phyloP scores from a whole-genome alignment of 106 monocot species.

The Dioscorea alata region DNA sequence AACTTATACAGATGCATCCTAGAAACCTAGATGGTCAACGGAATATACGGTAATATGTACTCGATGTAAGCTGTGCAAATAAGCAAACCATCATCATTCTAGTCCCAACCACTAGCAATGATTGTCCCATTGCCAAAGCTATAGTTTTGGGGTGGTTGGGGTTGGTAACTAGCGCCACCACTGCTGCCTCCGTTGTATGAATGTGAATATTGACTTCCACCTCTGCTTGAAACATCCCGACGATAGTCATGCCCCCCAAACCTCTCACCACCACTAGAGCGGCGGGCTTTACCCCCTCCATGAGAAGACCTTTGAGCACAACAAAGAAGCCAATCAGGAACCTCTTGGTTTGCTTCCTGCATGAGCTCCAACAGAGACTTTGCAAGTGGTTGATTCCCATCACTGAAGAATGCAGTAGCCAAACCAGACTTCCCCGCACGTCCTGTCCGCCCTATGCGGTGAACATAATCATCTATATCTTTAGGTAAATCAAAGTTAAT shows the following conservation, averaged over 20 bases:
- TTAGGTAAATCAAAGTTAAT: constrained; percentile 57
- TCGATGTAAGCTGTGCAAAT: neutral
- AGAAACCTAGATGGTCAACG: neutral
- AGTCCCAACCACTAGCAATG: neutral
- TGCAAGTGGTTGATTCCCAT: constrained; percentile 29
- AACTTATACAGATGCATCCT: neutral
- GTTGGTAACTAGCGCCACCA: neutral
- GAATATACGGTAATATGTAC: constrained; percentile 2
- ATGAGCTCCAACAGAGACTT: constrained; percentile 37
- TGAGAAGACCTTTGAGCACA: constrained; percentile 22
- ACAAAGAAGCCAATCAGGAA: constrained; percentile 41
- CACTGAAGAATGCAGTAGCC: constrained; percentile 53
- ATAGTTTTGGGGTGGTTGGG: neutral
- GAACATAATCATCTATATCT: constrained; percentile 52
- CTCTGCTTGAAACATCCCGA: constrained; percentile 1
- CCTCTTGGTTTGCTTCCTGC: constrained; percentile 52
- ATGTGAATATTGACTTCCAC: neutral
- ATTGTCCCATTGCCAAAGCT: neutral
- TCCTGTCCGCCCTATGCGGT: constrained; percentile 55
- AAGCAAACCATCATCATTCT: neutral
- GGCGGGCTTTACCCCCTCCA: constrained; percentile 16
- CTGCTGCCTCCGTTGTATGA: neutral
- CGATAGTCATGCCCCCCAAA: constrained; percentile 32
- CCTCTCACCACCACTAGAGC: constrained; percentile 10
- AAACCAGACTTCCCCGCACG: constrained; percentile 51